Evolutionary conservation across 495 filamentous ascomycete species (phyloP), one percentile per base, ranked within the genome.

Genomic region (Talaromyces trachyspermus): DNA sequence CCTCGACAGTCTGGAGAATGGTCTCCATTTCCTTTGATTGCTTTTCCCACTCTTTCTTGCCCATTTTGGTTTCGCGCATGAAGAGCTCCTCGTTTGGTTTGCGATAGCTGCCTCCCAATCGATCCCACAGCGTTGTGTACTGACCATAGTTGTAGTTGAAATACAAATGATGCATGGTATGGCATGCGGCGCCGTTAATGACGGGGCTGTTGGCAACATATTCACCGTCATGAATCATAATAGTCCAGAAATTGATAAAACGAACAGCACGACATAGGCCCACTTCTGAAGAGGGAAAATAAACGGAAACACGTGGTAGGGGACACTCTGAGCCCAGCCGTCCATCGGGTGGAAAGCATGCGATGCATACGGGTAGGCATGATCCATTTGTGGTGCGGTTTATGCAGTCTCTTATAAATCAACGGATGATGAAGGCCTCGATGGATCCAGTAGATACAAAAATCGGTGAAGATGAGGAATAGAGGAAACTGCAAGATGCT

Each of bases 111-210:
- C 85, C 85, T 49, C 88, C 87, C 26, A 97, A 59, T 40, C 92
- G 81, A 59, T 97, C 91, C 90, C 90, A 97, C 25, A 95, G 68
- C 4, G 92, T 97, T 3, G 87, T 95, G 70, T 89, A 97, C 62
- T 97, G 91, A 49, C 92, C 91, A 54, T 95, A 97, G 71, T 95
- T 97, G 77, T 89, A 95, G 71, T 94, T 95, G 80, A 97, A 97
- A 66, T 94, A 94, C n/a, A 95, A 68, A 61, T 97, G 91, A 64
- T 97, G 89, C 85, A 89, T 86, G 10, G 88, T 91, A 66, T 97
- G 91, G 71, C 91, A 97, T 26, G 91, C 91, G 17, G 91, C 91
- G 32, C 91, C 91, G 64, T 97, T 97, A 57, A 96, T 83, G 51
- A 96, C 65, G 5, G 86, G 84, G 60, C 81, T 84, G 64, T 95